Conservation (phyloP, 2,329 filamentous ascomycete genomes). For the Stagonosporopsis rhizophila region DNA sequence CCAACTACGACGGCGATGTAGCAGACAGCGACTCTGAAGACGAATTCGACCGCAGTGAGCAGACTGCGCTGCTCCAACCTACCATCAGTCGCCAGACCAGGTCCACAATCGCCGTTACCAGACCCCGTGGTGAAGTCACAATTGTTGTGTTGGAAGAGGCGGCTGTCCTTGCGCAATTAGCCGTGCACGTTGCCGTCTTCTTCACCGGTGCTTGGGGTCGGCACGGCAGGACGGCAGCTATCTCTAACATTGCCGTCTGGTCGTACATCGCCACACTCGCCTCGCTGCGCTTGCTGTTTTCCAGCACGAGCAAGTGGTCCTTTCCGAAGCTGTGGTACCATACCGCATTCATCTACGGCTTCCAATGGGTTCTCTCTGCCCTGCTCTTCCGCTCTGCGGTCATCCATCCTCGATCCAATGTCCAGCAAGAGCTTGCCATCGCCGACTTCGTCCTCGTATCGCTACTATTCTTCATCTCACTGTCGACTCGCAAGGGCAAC, state of each 20-base stretch:
- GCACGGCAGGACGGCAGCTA: slow-evolving; percentile 65
- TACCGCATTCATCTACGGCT: slow-evolving; percentile 81
- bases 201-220: slow-evolving; percentile 65
- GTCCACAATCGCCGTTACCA: slow-evolving; percentile 72
- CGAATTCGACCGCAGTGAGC: slow-evolving; percentile 64
- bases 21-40: slow-evolving; percentile 61
- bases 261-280: slow-evolving; percentile 78
- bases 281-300: slow-evolving; percentile 71
- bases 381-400: slow-evolving; percentile 85
- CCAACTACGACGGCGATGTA: slow-evolving; percentile 45
- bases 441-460: slow-evolving; percentile 77
- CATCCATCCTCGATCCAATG: slow-evolving; percentile 73
- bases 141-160: slow-evolving; percentile 77
- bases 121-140: slow-evolving; percentile 74
- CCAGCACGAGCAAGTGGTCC: slow-evolving; percentile 66
- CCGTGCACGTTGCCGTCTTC: slow-evolving; percentile 71
- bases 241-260: slow-evolving; percentile 77
- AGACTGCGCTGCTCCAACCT: slow-evolving; percentile 61
- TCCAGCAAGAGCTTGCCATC: slow-evolving; percentile 70
- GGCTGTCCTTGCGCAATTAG: slow-evolving; percentile 74
- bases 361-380: slow-evolving; percentile 79
- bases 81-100: slow-evolving; percentile 59
- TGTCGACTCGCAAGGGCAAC: slow-evolving; percentile 90
- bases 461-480: slow-evolving; percentile 75
- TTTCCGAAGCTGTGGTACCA: slow-evolving; percentile 88